Evolutionary conservation across 2,329 filamentous ascomycete species (phyloP).

Genomic region (Lachnellula occidentalis): DNA sequence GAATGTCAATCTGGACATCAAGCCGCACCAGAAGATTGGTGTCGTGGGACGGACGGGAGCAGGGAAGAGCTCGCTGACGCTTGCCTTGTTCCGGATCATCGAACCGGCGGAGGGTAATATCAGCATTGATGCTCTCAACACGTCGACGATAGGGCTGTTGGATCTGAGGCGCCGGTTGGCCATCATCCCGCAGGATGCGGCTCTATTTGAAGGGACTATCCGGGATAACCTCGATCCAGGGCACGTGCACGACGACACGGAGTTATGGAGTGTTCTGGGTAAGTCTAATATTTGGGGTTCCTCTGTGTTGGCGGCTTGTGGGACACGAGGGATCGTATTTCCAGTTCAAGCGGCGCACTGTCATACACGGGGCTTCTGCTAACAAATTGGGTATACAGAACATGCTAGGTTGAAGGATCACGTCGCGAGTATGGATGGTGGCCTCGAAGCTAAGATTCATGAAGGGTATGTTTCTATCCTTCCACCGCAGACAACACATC

Average conservation of each 20-base stretch:
- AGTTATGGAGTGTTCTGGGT: slow-evolving; percentile 93
- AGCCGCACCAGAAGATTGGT: slow-evolving; percentile 95
- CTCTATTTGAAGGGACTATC: slow-evolving; percentile 87
- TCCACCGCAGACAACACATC: slow-evolving; percentile 5
- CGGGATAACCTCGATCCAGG: slow-evolving; percentile 94
- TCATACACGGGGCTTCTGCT: slow-evolving; percentile 30
- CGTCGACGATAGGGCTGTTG: slow-evolving; percentile 80
- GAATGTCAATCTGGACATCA: slow-evolving; percentile 86
- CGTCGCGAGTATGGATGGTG: slow-evolving; percentile 77
- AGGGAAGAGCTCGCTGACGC: slow-evolving; percentile 89
- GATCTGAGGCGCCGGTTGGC: slow-evolving; percentile 85
- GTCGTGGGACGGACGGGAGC: slow-evolving; percentile 95
- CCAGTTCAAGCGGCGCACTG: slow-evolving; percentile 17
- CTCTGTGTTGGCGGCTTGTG: slow-evolving; percentile 15
- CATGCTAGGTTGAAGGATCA: slow-evolving; percentile 93
- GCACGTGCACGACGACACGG: slow-evolving; percentile 92
- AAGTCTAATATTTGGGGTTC: slow-evolving; percentile 37
- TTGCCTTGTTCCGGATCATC: slow-evolving; percentile 93
- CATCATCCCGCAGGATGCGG: slow-evolving; percentile 97
- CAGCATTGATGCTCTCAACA: slow-evolving; percentile 83
- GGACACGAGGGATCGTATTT: slow-evolving; percentile 23
- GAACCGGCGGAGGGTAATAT: slow-evolving; percentile 80
- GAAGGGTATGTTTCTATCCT: slow-evolving; percentile 68
- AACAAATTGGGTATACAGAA: slow-evolving; percentile 49
- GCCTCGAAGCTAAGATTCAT: slow-evolving; percentile 82